Evolutionary conservation across 345 rosid genomes (phyloP), one percentile per base, ranked within the genome.

Genomic region (Leavenworthia alabamica): DNA sequence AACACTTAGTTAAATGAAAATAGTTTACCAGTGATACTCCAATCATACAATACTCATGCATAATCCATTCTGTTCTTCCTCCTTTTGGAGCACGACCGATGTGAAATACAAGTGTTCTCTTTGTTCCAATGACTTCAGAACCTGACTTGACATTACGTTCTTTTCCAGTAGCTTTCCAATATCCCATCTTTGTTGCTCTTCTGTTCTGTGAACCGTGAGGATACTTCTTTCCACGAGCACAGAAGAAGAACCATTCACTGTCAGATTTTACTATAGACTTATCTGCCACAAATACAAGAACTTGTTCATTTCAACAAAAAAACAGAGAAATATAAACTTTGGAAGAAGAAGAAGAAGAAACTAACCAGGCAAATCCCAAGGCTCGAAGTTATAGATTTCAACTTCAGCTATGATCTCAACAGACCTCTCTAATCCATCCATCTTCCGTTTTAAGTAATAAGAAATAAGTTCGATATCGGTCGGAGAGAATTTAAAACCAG

Each of bases 81-180:
- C 93, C 95, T 73, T 80, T 92, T 0, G 96, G 95, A 0, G 95
- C 96, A 62, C 96, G 98, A 24, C 98, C 96, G 2, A 64, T 20
- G 59, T 92, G 96, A 71, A 92, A 89, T 33, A 92, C 93, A 0
- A 92, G 95, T 8, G 98, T 89, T 66, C 96, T 85, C 76, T 92
- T 92, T 2, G 90, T 83, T 8, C 98, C 96, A 53, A 92, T 83
- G 12, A 83, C 79, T 16, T 56, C 56, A 33, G 75, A 54, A 24
- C 89, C 88, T 2, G 83, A 80, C 78, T 80, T 86, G 3, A 92
- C 91, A 42, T 73, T 81, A 8, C 96, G 85, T 53, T 86, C 98
- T 68, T 85, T 92, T 8, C 98, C 98, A 0, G 98, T 92, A 56
- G 96, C 90, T 73, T 92, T 92, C 98, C 96, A 89, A 56, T 86